phyloP scores from a whole-genome alignment of 1,139 yeast species.

The Candida pseudoviswanathii region DNA sequence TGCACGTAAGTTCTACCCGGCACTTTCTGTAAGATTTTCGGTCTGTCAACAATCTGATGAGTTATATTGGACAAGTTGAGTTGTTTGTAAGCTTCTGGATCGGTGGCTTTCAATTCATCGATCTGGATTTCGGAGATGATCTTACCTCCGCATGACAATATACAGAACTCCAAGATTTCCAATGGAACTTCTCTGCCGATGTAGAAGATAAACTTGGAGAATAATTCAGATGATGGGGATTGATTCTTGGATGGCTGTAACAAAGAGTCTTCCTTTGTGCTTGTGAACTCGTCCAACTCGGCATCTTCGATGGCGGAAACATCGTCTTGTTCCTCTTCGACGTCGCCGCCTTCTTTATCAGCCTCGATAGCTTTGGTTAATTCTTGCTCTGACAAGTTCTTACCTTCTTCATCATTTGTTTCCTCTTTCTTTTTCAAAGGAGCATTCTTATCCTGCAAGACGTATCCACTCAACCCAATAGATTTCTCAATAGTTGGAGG shows the following conservation, averaged over 20 bases:
- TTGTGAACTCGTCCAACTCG: constrained; percentile 67
- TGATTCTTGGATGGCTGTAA: constrained; percentile 74
- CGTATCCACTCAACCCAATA: constrained; percentile 81
- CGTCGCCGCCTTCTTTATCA: constrained; percentile 39
- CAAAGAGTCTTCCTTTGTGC: constrained; percentile 73
- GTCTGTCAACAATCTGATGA: constrained; percentile 94
- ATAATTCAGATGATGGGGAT: constrained; percentile 62
- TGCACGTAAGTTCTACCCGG: constrained; percentile 93
- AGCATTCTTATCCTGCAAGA: constrained; percentile 50
- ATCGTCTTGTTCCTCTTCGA: constrained; percentile 36
- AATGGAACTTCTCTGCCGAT: constrained; percentile 96
- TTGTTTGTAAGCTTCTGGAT: constrained; percentile 41
- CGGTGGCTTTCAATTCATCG: constrained; percentile 63
- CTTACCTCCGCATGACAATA: constrained; percentile 85
- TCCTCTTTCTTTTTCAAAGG: constrained; percentile 24
- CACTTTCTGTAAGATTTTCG: constrained; percentile 72
- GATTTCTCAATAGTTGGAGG: constrained; percentile 93
- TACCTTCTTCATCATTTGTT: constrained; percentile 36
- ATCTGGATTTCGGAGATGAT: constrained; percentile 84
- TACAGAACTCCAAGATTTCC: constrained; percentile 85
- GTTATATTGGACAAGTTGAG: constrained; percentile 73
- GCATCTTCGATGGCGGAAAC: constrained; percentile 44
- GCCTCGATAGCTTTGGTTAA: constrained; percentile 54
- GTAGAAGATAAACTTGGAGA: constrained; percentile 75
- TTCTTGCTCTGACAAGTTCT: constrained; percentile 44